Conservation (phyloP, 2,329 filamentous ascomycete species). For the Fulvia fulva region DNA sequence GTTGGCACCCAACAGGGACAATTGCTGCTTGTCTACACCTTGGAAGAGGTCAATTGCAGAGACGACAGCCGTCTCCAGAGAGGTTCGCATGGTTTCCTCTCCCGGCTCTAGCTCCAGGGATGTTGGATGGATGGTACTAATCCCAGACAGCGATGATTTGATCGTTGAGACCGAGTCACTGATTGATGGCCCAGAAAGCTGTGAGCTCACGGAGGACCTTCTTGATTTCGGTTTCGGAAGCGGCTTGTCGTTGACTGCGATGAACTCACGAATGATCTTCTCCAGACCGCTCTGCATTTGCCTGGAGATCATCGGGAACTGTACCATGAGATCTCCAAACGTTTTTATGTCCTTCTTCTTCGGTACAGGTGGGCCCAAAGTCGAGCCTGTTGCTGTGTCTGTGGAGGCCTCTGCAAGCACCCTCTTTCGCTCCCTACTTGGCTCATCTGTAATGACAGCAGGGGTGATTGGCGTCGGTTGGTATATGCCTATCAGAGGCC, state of each 20-base stretch:
- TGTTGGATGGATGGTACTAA: conserved; percentile 41
- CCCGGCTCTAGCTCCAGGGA: conserved; percentile 77
- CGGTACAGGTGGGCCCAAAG: conserved; percentile 43
- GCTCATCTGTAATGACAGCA: conserved; percentile 48
- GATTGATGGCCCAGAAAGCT: conserved; percentile 32
- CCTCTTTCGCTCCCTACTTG: conserved; percentile 32
- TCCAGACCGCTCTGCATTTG: conserved; percentile 95
- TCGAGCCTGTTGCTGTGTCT: conserved; percentile 13
- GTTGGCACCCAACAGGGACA: conserved; percentile 85
- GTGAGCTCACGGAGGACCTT: conserved; percentile 34
- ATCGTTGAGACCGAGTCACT: conserved; percentile 33
- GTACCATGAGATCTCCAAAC: conserved; percentile 82
- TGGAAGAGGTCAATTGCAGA: conserved; percentile 94
- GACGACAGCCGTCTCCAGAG: conserved; percentile 87
- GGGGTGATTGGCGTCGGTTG: conserved; percentile 70
- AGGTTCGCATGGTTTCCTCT: conserved; percentile 82
- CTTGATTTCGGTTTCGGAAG: conserved; percentile 51
- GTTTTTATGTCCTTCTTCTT: conserved; percentile 87
- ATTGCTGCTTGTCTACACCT: conserved; percentile 88
- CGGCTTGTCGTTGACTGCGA: conserved; percentile 76
- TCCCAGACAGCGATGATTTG: conserved; percentile 35
- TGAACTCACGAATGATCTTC: conserved; percentile 84
- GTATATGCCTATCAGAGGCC: conserved; percentile 77
- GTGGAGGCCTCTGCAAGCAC: conserved; percentile 29
- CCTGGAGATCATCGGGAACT: conserved; percentile 91